Percentiles rank a stretch among this genome's conserved stretches.
phyloP scores from a whole-genome alignment of 139 green algal species.

The Closterium sp. region DNA sequence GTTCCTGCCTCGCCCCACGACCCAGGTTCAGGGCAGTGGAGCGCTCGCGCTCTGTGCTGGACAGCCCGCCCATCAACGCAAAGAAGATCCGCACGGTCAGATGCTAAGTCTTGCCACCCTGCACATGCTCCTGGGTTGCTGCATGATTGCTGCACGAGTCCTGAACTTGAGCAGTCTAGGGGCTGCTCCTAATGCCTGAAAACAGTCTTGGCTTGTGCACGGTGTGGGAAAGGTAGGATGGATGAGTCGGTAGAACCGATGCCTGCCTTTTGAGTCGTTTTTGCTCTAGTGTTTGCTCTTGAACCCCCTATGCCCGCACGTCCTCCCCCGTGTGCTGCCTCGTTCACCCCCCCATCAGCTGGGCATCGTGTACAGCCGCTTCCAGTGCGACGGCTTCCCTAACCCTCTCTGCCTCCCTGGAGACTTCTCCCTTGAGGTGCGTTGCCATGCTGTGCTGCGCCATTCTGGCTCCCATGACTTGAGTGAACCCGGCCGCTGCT shows the following conservation, averaged over 20 bases:
- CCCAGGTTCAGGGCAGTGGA: neutral
- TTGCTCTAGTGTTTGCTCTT: neutral
- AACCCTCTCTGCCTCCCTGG: slow-evolving; percentile 28
- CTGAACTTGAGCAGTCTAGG: no score
- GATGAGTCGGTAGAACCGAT: no score
- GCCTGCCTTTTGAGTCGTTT: no score
- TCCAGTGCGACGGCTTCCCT: slow-evolving; percentile 36
- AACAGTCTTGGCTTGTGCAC: no score
- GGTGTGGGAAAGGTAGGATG: no score
- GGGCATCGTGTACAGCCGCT: slow-evolving; percentile 25
- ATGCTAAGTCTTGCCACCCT: neutral
- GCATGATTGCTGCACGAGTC: neutral
- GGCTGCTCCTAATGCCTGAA: no score
- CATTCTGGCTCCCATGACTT: neutral
- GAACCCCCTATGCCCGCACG: neutral
- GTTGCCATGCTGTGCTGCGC: neutral
- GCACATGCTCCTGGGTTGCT: neutral
- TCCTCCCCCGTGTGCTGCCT: neutral
- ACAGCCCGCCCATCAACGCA: neutral
- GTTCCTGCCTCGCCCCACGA: neutral
- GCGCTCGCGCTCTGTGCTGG: neutral
- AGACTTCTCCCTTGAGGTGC: slow-evolving; percentile 30
- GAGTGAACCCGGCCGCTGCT: neutral
- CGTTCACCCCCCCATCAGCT: slow-evolving; percentile 1
- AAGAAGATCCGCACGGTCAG: neutral